A percentile compares a stretch with the other conserved stretches of the same genome.
phyloP scores from a whole-genome alignment of 2,329 filamentous ascomycete genomes.

The Massarina eburnea region DNA sequence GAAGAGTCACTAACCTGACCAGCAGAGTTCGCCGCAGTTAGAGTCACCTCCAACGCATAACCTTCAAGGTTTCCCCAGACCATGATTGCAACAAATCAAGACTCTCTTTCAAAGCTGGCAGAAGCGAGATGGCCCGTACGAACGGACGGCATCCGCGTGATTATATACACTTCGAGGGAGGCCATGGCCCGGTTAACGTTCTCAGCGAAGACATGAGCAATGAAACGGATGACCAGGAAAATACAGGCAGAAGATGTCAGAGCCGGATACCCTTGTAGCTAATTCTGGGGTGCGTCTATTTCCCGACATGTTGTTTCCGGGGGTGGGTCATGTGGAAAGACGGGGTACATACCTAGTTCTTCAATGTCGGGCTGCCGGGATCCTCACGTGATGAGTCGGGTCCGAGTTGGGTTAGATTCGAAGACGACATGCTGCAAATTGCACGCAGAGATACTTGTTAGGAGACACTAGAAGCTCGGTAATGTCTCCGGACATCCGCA shows the following conservation, averaged over 20 bases:
- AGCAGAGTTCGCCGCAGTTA: slow-evolving; percentile 23
- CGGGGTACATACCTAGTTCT: slow-evolving; percentile 5
- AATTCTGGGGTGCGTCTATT: slow-evolving; percentile 4
- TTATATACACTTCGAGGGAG: slow-evolving; percentile 7
- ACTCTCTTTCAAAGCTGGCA: background rate
- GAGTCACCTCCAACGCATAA: slow-evolving; percentile 20
- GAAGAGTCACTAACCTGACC: slow-evolving; percentile 10
- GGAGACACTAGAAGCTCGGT: slow-evolving; percentile 1
- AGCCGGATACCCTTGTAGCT: slow-evolving; percentile 3
- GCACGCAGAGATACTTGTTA: slow-evolving; percentile 1
- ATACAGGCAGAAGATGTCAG: background rate
- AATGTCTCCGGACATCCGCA: background rate
- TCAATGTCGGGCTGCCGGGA: slow-evolving; percentile 1
- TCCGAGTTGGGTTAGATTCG: slow-evolving; percentile 2
- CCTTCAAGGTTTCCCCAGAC: slow-evolving; percentile 15
- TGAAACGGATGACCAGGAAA: slow-evolving; percentile 1
- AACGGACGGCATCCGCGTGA: slow-evolving; percentile 1
- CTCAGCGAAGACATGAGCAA: background rate
- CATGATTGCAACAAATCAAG: slow-evolving; percentile 2
- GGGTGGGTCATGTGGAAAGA: slow-evolving; percentile 2
- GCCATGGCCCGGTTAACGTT: slow-evolving; percentile 2
- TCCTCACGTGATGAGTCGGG: background rate
- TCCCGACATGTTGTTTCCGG: slow-evolving; percentile 10
- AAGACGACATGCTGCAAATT: background rate
- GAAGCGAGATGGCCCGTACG: slow-evolving; percentile 1